These are phyloP conservation scores for Dunaliella primolecta DNA, from an alignment of 139 green algal species.

Conservation along the genomic window DNA sequence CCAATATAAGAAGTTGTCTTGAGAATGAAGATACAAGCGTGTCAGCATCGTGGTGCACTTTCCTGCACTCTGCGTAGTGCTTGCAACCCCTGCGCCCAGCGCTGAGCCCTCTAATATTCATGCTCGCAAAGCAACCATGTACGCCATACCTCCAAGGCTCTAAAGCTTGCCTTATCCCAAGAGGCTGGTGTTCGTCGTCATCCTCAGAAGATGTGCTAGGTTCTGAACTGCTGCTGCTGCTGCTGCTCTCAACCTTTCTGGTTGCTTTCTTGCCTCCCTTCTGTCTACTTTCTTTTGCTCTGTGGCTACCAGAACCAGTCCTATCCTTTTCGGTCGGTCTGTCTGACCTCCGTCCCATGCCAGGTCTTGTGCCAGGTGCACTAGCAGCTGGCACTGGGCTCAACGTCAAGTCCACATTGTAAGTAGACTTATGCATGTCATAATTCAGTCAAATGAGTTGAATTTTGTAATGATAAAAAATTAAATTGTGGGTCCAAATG, in stretches of 20 bases:
- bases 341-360: not conserved
- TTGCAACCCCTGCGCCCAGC: not conserved
- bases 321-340: not conserved
- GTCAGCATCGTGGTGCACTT: too few species aligned
- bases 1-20: too few species aligned
- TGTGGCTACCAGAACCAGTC: not conserved
- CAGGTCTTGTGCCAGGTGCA: not conserved
- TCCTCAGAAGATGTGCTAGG: not conserved
- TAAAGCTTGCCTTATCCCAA: constrained; percentile 1
- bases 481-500: too few species aligned
- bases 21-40: too few species aligned
- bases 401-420: constrained; percentile 14
- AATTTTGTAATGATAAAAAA: too few species aligned
- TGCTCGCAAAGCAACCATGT: not conserved
- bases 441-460: too few species aligned
- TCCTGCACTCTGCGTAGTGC: too few species aligned
- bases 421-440: constrained; percentile 2
- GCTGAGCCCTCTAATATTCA: not conserved
- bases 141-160: constrained; percentile 11
- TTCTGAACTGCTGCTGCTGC: not conserved
- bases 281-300: constrained; percentile 9
- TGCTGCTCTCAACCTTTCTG: not conserved
- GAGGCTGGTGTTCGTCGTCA: not conserved
- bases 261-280: constrained; percentile 9
- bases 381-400: not conserved